These are phyloP conservation scores for Xylariaceae sp. DNA, from an alignment of 2,329 filamentous ascomycete species.

Conservation along the genomic window DNA sequence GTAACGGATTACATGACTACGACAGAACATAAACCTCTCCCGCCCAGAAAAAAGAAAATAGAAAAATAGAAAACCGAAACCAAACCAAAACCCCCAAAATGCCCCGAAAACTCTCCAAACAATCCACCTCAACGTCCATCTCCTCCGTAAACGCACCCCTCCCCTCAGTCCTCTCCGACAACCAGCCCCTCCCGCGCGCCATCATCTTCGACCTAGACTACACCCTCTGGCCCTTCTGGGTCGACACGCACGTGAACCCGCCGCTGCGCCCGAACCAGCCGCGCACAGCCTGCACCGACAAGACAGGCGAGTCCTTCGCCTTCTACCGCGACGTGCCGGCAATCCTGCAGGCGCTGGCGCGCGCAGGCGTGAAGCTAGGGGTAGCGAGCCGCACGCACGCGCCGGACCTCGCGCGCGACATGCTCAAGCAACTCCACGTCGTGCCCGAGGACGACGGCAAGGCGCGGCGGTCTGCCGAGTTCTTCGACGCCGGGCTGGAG, in stretches of 20 bases:
- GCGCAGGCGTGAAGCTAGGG: constrained; percentile 52
- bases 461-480: constrained; percentile 48
- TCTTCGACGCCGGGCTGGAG: constrained; percentile 59
- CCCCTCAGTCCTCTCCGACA: constrained; percentile 46
- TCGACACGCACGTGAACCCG: constrained; percentile 82
- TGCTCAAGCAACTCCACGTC: constrained; percentile 70
- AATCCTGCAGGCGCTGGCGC: constrained; percentile 58
- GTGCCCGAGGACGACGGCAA: constrained; percentile 34
- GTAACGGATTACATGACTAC: no score
- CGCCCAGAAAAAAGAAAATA: background rate
- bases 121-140: constrained; percentile 27
- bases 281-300: constrained; percentile 46
- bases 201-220: constrained; percentile 96
- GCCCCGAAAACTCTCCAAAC: constrained; percentile 30
- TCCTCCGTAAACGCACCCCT: constrained; percentile 26
- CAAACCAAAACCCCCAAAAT: constrained; percentile 5
- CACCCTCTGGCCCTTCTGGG: constrained; percentile 98
- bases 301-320: constrained; percentile 60
- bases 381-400: constrained; percentile 78
- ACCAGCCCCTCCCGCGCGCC: constrained; percentile 71
- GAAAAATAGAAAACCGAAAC: background rate
- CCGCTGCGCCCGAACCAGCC: constrained; percentile 56
- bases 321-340: constrained; percentile 69
- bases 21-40: background rate
- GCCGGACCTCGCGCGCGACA: constrained; percentile 73